Evolutionary conservation across 192 early-diverging fungal species (phyloP), one percentile per base, ranked within the genome.

Genomic region (Coemansia sp.): DNA sequence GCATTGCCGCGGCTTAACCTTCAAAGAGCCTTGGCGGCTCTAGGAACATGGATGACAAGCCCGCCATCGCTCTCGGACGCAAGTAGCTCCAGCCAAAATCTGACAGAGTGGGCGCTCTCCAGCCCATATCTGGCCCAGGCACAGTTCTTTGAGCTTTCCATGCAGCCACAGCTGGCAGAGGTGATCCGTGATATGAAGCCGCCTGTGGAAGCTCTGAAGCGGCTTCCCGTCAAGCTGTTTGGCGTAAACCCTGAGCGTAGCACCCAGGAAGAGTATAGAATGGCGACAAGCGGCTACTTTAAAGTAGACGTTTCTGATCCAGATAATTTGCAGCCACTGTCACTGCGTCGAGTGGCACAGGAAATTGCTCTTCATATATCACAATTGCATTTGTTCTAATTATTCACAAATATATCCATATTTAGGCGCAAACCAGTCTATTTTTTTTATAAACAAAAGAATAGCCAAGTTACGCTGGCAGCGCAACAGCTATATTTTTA

Each of bases 51-150:
- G 41, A 16, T 53, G 32, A 45, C 56, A 7, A 49, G 15, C 10
- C 34, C 49, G 2, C 61, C 56, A 1, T 32, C 56, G 10, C 31
- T 53, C 20, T 20, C 54, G 5, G 42, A 49, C 28, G 26, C 53
- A 23, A 32, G 54, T 5, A 34, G 40, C 16, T 30, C 34, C 15
- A 49, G 42, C 59, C 52, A 66, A 34, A 52, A 40, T 5, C 18
- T 39, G 0, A 42, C 54, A 5, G 63, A 65, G 21, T 72, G 69
- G 69, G 63, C 58, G 4, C 16, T 65, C 3, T 51, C 41, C 5
- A 57, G 48, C 44, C 54, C 69, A 3, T 47, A 57, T 23, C 31
- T 72, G 18, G 58, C 54, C 20, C 69, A 72, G 21, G 63, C 63
- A 0, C 69, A 72, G 63, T 72, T 49, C 10, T 65, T 61, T 54